phyloP scores from a whole-genome alignment of 345 rosid species.

The Xanthoceras sorbifolium region DNA sequence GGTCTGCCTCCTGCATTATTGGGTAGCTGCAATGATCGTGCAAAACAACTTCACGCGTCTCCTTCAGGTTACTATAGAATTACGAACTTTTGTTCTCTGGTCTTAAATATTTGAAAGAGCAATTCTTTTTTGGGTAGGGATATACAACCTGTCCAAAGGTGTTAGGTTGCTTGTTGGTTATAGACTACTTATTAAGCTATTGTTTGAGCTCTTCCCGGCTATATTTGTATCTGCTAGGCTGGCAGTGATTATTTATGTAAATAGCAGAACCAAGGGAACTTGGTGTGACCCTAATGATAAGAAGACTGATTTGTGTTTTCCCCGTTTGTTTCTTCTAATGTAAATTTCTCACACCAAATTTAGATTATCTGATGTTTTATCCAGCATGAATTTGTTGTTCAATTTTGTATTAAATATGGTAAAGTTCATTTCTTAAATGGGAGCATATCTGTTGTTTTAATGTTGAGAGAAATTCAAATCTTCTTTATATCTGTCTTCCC shows the following conservation, averaged over 20 bases:
- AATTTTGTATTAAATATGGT: not conserved
- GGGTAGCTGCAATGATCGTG: conserved; percentile 95
- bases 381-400: not conserved
- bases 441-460: not conserved
- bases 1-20: conserved; percentile 85
- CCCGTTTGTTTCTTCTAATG: not conserved
- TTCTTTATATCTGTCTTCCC: conserved; percentile 1
- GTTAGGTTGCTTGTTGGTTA: no score
- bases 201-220: not conserved
- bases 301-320: not conserved
- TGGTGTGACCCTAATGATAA: not conserved
- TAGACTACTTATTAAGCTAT: not conserved
- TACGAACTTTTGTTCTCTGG: conserved; percentile 1
- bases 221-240: not conserved
- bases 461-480: not conserved
- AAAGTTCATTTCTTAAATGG: not conserved
- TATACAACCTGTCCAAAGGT: not conserved
- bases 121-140: not conserved
- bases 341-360: not conserved
- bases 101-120: not conserved
- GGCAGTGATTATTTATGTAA: not conserved
- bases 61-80: conserved; percentile 68
- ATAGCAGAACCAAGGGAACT: not conserved
- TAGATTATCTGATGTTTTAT: not conserved
- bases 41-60: conserved; percentile 88